Percentiles rank a stretch among this genome's conserved stretches.
Evolutionary conservation across 257 asterid species (phyloP).

Genomic region (Solanum chilense): DNA sequence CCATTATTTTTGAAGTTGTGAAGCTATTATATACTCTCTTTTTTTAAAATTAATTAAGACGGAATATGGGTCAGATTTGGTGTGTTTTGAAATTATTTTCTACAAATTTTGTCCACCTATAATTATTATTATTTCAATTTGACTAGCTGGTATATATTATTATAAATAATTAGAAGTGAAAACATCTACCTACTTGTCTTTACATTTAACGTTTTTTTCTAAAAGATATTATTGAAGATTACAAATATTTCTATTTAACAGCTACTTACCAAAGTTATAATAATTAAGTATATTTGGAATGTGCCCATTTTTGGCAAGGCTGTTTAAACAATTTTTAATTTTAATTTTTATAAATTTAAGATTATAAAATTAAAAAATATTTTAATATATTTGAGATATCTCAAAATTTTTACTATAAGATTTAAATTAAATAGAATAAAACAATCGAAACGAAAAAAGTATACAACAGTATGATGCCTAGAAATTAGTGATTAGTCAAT

Average conservation of each 20-base stretch:
- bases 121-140: not conserved
- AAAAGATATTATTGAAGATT: not conserved
- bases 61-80: not conserved
- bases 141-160: not conserved
- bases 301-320: not conserved
- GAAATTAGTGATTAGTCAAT: not conserved
- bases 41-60: not conserved
- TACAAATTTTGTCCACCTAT: not conserved
- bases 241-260: not conserved
- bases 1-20: slow-evolving; percentile 1
- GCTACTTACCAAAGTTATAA: not conserved
- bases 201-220: not conserved
- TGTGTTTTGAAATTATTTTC: not conserved
- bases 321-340: too few relatives aligned
- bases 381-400: too few relatives aligned
- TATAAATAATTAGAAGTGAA: not conserved
- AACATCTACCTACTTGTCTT: not conserved
- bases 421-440: not conserved
- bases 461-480: not conserved
- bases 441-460: too few relatives aligned
- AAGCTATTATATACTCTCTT: not conserved
- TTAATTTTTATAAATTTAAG: too few relatives aligned
- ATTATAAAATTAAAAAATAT: too few relatives aligned
- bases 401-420: too few relatives aligned
- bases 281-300: not conserved